Conservation (phyloP, 2,329 filamentous ascomycete genomes). For the Epichloe uncinata region DNA sequence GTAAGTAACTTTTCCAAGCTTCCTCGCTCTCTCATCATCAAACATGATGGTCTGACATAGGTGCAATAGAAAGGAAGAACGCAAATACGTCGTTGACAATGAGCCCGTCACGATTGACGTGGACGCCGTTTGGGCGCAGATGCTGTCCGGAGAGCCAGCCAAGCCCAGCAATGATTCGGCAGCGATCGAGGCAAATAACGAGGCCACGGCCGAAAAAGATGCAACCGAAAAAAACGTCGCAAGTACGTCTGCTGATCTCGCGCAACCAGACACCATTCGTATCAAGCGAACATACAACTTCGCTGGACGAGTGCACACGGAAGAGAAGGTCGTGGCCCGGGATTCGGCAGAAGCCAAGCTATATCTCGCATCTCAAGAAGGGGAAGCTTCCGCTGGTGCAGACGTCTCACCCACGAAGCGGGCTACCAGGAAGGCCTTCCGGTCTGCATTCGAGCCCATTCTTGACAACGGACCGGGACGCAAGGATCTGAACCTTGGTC, state of each 20-base stretch:
- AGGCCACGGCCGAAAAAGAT: constrained; percentile 10
- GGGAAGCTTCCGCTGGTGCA: constrained; percentile 12
- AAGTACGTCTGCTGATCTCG: not conserved
- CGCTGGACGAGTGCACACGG: constrained; percentile 56
- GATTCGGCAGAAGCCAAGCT: constrained; percentile 54
- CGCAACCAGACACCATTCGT: constrained; percentile 32
- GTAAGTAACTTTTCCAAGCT: constrained; percentile 24
- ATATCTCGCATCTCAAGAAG: constrained; percentile 40
- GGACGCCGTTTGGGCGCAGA: constrained; percentile 55
- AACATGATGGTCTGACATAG: not conserved
- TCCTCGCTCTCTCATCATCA: not conserved
- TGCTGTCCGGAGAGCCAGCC: constrained; percentile 34
- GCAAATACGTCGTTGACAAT: constrained; percentile 34
- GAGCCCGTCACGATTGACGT: constrained; percentile 58
- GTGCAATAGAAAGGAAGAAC: constrained; percentile 39
- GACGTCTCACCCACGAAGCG: constrained; percentile 25
- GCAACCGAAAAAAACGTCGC: constrained; percentile 9
- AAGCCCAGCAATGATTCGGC: not conserved
- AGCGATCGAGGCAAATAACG: constrained; percentile 5
- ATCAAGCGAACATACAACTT: constrained; percentile 65
- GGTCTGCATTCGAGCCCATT: constrained; percentile 49
- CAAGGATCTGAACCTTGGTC: constrained; percentile 44
- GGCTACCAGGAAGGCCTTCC: constrained; percentile 41
- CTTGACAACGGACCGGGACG: constrained; percentile 30
- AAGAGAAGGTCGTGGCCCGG: constrained; percentile 55